These are phyloP conservation scores for Phytophthora constricta DNA, from an alignment of 352 stramenopile genomes.

Conservation along the genomic window DNA sequence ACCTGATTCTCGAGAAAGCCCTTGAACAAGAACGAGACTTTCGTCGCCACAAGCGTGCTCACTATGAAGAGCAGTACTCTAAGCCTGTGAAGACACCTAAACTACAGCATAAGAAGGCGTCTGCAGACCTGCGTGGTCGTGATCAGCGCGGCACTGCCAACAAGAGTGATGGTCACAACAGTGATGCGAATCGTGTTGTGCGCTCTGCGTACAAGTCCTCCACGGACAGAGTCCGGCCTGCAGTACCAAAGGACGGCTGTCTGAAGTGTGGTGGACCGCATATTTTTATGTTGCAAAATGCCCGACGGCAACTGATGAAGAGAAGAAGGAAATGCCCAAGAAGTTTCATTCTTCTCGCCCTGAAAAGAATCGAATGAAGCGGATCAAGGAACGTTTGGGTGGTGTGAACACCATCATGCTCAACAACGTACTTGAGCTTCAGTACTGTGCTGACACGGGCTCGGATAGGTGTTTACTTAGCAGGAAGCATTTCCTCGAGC, in stretches of 20 bases:
- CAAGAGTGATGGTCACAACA: neutral
- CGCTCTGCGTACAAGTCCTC: neutral
- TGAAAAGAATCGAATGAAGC: slow-evolving; percentile 2
- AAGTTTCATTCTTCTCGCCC: neutral
- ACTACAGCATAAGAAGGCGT: neutral
- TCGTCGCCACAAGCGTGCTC: neutral
- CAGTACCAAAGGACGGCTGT: slow-evolving; percentile 1
- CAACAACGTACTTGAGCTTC: slow-evolving; percentile 10
- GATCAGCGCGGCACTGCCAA: neutral
- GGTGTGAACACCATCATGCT: slow-evolving; percentile 9
- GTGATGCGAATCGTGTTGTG: neutral
- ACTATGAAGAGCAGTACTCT: neutral
- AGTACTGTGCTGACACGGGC: slow-evolving; percentile 5
- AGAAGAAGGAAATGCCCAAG: slow-evolving; percentile 6
- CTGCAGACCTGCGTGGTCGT: neutral
- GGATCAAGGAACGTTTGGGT: slow-evolving; percentile 13
- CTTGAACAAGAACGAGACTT: slow-evolving; percentile 17
- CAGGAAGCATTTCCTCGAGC: neutral
- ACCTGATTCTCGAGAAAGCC: slow-evolving; percentile 1
- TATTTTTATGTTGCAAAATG: slow-evolving; percentile 4
- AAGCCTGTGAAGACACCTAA: neutral
- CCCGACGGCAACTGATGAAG: neutral
- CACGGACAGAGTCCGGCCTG: neutral
- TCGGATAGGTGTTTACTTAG: slow-evolving; percentile 5
- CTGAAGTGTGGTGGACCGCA: slow-evolving; percentile 11